Evolutionary conservation across 2,329 filamentous ascomycete genomes (phyloP).

Genomic region (Beauveria medogensis): DNA sequence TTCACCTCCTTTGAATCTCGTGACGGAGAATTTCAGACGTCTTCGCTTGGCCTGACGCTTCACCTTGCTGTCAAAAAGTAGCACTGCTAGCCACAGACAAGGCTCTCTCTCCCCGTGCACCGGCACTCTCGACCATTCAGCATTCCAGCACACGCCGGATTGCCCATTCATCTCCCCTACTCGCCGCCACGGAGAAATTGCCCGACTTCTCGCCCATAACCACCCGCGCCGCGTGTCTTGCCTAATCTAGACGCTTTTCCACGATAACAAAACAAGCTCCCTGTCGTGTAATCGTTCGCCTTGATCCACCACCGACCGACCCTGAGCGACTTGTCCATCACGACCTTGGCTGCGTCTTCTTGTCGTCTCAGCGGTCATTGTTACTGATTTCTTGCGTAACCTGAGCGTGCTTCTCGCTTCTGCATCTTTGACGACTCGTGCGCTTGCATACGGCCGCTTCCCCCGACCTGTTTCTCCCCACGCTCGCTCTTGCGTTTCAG

Average conservation of each 20-base stretch:
- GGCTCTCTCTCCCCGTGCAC: background rate
- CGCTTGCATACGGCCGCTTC: background rate
- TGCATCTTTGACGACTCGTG: background rate
- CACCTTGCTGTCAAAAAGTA: background rate
- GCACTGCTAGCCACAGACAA: background rate
- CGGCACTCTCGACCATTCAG: conserved; percentile 1
- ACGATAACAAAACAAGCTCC: conserved; percentile 6
- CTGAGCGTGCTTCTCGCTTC: background rate
- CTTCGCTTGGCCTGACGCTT: background rate
- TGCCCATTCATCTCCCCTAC: background rate
- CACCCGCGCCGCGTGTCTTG: conserved; percentile 1
- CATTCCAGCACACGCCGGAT: conserved; percentile 13
- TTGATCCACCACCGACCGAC: background rate
- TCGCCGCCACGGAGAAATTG: background rate
- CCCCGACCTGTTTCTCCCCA: background rate
- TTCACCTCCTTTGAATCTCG: background rate
- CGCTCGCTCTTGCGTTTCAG: background rate
- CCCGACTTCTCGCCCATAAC: background rate
- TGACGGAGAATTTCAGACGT: background rate
- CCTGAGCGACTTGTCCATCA: background rate
- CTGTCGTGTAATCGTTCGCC: background rate
- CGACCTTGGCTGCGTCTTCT: background rate
- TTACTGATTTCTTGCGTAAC: background rate
- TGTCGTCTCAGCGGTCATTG: background rate
- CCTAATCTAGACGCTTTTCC: background rate